These are phyloP conservation scores for Corymbia citriodora DNA, from an alignment of 441 rosid species.

Conservation along the genomic window DNA sequence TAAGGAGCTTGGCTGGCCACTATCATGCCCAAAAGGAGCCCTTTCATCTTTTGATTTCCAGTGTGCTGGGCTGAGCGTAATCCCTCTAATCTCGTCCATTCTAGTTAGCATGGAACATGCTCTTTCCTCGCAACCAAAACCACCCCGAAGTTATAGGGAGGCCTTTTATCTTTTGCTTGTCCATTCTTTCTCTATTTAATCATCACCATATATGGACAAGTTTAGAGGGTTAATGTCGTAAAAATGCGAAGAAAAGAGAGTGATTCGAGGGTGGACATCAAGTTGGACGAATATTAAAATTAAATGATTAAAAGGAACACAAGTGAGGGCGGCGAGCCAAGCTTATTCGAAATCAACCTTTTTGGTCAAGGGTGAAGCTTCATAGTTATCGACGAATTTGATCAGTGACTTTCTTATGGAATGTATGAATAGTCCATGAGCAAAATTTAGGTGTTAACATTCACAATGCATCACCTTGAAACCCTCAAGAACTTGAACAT, in stretches of 20 bases:
- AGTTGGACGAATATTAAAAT: not conserved
- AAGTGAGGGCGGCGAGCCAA: not conserved
- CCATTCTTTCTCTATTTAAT: not conserved
- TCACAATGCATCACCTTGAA: not conserved
- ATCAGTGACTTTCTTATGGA: not conserved
- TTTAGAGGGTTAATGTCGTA: not conserved
- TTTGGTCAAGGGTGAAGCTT: not conserved
- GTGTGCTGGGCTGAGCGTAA: not conserved
- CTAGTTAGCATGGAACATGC: not conserved
- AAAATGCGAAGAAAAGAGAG: not conserved
- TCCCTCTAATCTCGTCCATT: not conserved
- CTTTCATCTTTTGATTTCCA: not conserved
- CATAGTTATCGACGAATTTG: not conserved
- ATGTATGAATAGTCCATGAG: not conserved
- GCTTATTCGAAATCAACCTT: not conserved
- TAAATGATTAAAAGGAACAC: not conserved
- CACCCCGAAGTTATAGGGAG: not conserved
- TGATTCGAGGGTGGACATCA: not conserved
- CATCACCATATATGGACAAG: not conserved
- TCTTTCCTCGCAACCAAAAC: not conserved
- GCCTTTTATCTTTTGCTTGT: not conserved
- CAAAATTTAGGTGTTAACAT: not conserved
- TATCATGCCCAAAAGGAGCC: not conserved
- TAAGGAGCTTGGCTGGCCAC: not conserved
- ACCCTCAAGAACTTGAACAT: not conserved